These are phyloP conservation scores for Citrus medica DNA, from an alignment of 345 rosid species.

Conservation along the genomic window DNA sequence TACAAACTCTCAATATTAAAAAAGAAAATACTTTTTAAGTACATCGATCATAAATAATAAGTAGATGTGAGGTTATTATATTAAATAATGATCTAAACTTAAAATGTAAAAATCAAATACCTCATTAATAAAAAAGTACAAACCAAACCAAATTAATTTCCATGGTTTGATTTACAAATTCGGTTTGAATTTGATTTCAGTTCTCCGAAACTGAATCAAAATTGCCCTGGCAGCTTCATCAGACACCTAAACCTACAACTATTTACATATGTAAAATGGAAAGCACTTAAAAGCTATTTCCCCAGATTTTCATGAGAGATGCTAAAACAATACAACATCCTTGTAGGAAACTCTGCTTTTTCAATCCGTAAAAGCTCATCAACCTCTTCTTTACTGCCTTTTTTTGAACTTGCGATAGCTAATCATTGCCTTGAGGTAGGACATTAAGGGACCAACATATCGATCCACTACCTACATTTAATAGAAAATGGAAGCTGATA, in stretches of 20 bases:
- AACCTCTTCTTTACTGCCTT: conserved; percentile 79
- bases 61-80: no score
- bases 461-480: conserved; percentile 83
- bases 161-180: no score
- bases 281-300: conserved; percentile 36
- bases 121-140: no score
- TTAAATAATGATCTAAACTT: no score
- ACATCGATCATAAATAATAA: no score
- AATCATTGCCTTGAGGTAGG: conserved; percentile 79
- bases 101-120: no score
- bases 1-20: no score
- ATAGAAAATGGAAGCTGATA: background rate
- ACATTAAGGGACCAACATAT: conserved; percentile 86
- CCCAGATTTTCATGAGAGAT: conserved; percentile 94
- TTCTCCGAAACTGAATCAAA: no score
- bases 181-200: no score
- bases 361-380: conserved; percentile 77
- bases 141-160: no score
- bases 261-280: background rate
- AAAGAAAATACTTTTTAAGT: no score
- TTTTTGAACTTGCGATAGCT: conserved; percentile 79
- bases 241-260: conserved; percentile 8
- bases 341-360: conserved; percentile 67
- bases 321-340: conserved; percentile 90
- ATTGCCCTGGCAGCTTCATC: no score